phyloP scores from a whole-genome alignment of 352 stramenopile genomes.

The Phytophthora citrophthora region DNA sequence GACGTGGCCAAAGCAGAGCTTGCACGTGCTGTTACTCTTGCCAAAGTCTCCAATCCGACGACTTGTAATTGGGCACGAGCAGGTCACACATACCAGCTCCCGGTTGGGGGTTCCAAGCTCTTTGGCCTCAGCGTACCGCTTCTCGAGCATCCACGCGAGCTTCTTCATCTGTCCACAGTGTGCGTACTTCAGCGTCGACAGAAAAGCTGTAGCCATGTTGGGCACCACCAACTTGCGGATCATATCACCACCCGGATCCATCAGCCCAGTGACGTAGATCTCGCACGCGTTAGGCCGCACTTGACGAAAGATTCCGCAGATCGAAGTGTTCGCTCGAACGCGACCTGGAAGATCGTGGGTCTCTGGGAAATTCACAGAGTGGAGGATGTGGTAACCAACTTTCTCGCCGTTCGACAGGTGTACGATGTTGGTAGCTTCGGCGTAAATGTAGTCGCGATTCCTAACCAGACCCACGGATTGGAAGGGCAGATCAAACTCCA shows the following conservation, averaged over 20 bases:
- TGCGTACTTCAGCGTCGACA: conserved; percentile 42
- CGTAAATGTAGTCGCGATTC: conserved; percentile 60
- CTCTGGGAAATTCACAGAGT: conserved; percentile 48
- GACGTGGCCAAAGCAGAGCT: conserved; percentile 39
- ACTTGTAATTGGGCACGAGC: conserved; percentile 24
- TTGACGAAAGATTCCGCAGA: conserved; percentile 48
- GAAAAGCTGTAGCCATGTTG: conserved; percentile 36
- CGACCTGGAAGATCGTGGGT: conserved; percentile 39
- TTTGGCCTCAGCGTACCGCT: conserved; percentile 35
- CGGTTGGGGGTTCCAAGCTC: conserved; percentile 35
- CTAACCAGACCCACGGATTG: conserved; percentile 31
- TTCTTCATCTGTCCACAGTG: conserved; percentile 59
- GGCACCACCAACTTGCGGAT: conserved; percentile 40
- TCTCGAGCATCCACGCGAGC: conserved; percentile 44
- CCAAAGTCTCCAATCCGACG: conserved; percentile 32
- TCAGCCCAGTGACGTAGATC: conserved; percentile 43
- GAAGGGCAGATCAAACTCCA: conserved; percentile 37
- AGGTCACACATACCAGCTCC: conserved; percentile 40
- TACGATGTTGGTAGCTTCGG: conserved; percentile 48
- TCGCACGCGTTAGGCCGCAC: conserved; percentile 35
- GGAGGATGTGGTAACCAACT: conserved; percentile 45
- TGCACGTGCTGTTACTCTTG: conserved; percentile 41
- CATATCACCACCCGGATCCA: conserved; percentile 45
- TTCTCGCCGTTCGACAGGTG: conserved; percentile 38
- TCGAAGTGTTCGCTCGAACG: conserved; percentile 49